Evolutionary conservation across 331 rosid species (phyloP).

Genomic region (Quercus lobata): DNA sequence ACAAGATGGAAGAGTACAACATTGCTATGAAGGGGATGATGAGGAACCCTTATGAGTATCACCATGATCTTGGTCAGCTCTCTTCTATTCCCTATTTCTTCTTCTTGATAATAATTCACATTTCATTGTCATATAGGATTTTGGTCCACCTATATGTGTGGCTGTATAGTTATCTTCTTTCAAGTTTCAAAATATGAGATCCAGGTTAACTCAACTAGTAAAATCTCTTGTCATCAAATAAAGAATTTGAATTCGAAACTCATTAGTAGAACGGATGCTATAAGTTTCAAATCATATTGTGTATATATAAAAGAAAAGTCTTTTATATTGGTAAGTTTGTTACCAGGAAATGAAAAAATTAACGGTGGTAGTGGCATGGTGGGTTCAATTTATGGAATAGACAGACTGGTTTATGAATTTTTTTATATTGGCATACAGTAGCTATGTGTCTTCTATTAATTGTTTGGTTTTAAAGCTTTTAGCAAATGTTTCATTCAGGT

Average conservation of each 20-base stretch:
- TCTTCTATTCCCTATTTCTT: not conserved
- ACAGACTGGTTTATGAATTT: too few species aligned
- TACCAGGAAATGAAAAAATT: not conserved
- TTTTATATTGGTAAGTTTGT: not conserved
- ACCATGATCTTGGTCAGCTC: conserved; percentile 85
- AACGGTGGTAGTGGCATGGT: not conserved
- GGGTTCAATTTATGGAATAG: too few species aligned
- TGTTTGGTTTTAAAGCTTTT: not conserved
- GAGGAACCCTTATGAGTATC: conserved; percentile 94
- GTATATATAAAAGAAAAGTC: too few species aligned
- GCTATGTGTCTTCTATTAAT: not conserved
- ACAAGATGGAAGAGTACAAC: conserved; percentile 73
- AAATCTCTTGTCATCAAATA: too few species aligned
- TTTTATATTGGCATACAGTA: too few species aligned
- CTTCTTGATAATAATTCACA: conserved; percentile 1
- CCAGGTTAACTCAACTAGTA: not conserved
- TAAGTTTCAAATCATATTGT: too few species aligned
- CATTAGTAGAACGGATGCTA: too few species aligned
- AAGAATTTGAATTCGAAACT: too few species aligned
- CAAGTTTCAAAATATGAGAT: not conserved
- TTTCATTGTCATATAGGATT: not conserved
- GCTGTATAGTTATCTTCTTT: not conserved
- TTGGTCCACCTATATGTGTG: not conserved
- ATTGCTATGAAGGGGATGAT: conserved; percentile 84
- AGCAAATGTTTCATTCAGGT: not conserved